These are phyloP conservation scores for Zymoseptoria tritici DNA, from an alignment of 2,329 filamentous ascomycete species.

Conservation along the genomic window DNA sequence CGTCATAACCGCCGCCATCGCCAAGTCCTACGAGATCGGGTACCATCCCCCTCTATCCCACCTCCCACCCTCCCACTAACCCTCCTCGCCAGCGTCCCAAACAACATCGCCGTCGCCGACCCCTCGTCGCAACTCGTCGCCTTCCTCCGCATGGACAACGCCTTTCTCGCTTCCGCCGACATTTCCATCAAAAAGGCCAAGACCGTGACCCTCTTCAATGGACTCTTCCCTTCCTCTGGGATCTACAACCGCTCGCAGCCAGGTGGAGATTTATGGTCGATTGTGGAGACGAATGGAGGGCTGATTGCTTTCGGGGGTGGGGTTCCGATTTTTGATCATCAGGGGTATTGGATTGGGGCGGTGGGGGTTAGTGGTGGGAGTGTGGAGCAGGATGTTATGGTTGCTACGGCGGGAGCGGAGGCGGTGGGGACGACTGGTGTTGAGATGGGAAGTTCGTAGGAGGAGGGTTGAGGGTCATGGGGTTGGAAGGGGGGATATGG, in stretches of 20 bases:
- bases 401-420: background rate
- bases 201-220: conserved; percentile 25
- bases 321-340: conserved; percentile 21
- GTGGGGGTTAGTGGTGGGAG: conserved; percentile 26
- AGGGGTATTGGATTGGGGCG: conserved; percentile 23
- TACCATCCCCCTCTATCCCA: background rate
- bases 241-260: conserved; percentile 22
- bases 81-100: conserved; percentile 11
- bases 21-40: conserved; percentile 10
- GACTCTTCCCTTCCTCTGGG: conserved; percentile 20
- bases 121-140: conserved; percentile 23
- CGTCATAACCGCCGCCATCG: conserved; percentile 19
- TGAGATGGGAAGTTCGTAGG: background rate
- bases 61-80: background rate
- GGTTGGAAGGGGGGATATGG: background rate
- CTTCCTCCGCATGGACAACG: conserved; percentile 28
- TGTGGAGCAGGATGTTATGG: conserved; percentile 19
- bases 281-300: conserved; percentile 24
- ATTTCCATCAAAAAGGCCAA: conserved; percentile 27
- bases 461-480: background rate
- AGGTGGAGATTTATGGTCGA: conserved; percentile 15
- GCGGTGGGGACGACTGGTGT: background rate
- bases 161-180: conserved; percentile 23
- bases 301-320: conserved; percentile 26
- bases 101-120: conserved; percentile 26